Percentiles rank a stretch among this genome's conserved stretches.
Conservation (phyloP, 2,329 filamentous ascomycete genomes). For the Aureobasidium sp. region DNA sequence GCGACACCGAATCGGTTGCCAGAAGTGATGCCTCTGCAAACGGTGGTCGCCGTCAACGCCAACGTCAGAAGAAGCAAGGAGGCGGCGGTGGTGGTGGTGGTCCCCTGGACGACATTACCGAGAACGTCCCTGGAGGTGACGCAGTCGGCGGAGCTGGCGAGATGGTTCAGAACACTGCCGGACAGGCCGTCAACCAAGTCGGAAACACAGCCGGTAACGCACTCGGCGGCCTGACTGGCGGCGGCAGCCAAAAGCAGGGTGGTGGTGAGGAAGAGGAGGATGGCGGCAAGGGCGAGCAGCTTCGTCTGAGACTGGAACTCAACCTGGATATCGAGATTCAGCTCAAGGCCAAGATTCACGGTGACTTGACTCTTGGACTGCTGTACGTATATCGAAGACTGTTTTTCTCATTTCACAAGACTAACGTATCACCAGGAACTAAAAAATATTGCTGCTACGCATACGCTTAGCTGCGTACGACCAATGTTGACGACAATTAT, state of each 20-base stretch:
- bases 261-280: constrained; percentile 29
- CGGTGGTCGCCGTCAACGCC: constrained; percentile 51
- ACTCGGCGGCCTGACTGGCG: constrained; percentile 42
- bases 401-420: background rate
- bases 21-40: constrained; percentile 48
- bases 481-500: constrained; percentile 15
- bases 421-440: constrained; percentile 16
- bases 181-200: constrained; percentile 38
- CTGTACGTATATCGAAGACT: constrained; percentile 34
- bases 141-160: constrained; percentile 47
- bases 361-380: constrained; percentile 54
- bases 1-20: constrained; percentile 48
- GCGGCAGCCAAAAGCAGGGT: constrained; percentile 30
- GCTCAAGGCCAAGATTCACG: constrained; percentile 59
- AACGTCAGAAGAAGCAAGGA: constrained; percentile 45
- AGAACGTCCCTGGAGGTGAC: constrained; percentile 47
- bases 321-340: constrained; percentile 58
- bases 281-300: constrained; percentile 41
- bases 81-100: constrained; percentile 38
- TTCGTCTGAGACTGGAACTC: constrained; percentile 52
- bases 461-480: background rate
- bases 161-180: constrained; percentile 50
- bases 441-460: constrained; percentile 3
- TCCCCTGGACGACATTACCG: constrained; percentile 50
- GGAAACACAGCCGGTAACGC: constrained; percentile 40